Percentiles rank a stretch among this genome's conserved stretches.
Conservation (phyloP, 2,329 filamentous ascomycete species). For the Claviceps pazoutovae region DNA sequence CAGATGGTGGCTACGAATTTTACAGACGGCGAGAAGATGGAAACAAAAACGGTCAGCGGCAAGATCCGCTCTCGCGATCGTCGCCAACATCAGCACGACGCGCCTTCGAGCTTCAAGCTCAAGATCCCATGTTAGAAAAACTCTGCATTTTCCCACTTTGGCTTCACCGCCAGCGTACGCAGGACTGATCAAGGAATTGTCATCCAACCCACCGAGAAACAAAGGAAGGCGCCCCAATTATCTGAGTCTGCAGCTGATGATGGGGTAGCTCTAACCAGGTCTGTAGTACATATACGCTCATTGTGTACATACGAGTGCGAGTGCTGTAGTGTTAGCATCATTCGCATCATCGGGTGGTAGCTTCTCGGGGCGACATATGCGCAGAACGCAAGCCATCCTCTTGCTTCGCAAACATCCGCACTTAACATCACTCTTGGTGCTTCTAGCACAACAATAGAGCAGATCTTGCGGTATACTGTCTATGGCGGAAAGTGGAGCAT, state of each 20-base stretch:
- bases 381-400: neutral
- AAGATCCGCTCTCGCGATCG: too few relatives aligned
- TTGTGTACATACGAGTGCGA: neutral
- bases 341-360: neutral
- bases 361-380: neutral
- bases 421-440: neutral
- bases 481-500: neutral
- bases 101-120: too few relatives aligned
- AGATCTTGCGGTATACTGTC: neutral
- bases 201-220: too few relatives aligned
- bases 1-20: neutral
- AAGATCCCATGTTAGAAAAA: too few relatives aligned
- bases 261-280: neutral
- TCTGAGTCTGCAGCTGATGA: neutral
- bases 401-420: neutral
- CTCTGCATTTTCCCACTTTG: too few relatives aligned
- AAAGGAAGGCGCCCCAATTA: too few relatives aligned
- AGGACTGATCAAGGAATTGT: too few relatives aligned
- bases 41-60: too few relatives aligned
- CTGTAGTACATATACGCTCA: too few relatives aligned
- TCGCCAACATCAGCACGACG: too few relatives aligned
- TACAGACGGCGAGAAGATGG: neutral
- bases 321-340: neutral
- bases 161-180: too few relatives aligned
- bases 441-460: neutral